Conservation (phyloP, 371 early-diverging fungal genomes). For the Mortierella sp. region DNA sequence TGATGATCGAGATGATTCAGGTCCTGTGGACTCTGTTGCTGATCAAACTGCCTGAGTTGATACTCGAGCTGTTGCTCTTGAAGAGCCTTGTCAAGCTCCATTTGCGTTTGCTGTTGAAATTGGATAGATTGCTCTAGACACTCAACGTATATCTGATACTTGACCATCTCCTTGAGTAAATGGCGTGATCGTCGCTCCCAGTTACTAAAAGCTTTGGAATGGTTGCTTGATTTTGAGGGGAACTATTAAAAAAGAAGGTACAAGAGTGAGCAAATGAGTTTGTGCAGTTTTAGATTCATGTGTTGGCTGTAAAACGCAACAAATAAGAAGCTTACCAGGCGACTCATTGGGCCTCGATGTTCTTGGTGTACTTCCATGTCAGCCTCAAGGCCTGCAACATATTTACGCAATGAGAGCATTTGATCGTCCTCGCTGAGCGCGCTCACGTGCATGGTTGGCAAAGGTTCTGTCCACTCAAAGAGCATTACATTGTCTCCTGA, state of each 20-base stretch:
- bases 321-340: constrained; percentile 52
- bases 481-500: constrained; percentile 26
- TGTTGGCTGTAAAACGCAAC: too few relatives aligned
- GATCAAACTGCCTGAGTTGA: neutral
- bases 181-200: constrained; percentile 91
- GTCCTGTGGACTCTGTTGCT: neutral
- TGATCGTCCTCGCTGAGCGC: constrained; percentile 55
- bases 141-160: constrained; percentile 90
- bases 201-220: constrained; percentile 81
- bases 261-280: neutral
- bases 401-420: constrained; percentile 59
- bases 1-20: neutral
- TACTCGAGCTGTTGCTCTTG: neutral
- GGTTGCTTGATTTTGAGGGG: constrained; percentile 66
- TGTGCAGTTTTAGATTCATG: too few relatives aligned
- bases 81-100: constrained; percentile 7
- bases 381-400: constrained; percentile 53
- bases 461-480: constrained; percentile 49
- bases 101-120: constrained; percentile 19
- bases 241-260: constrained; percentile 56
- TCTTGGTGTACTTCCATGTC: constrained; percentile 69
- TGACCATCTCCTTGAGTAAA: constrained; percentile 88
- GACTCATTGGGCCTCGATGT: constrained; percentile 61
- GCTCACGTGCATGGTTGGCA: constrained; percentile 35
- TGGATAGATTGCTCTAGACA: constrained; percentile 75